Evolutionary conservation across 768 basidiomycete genomes (phyloP).

Genomic region (Phlebiopsis gigantea): DNA sequence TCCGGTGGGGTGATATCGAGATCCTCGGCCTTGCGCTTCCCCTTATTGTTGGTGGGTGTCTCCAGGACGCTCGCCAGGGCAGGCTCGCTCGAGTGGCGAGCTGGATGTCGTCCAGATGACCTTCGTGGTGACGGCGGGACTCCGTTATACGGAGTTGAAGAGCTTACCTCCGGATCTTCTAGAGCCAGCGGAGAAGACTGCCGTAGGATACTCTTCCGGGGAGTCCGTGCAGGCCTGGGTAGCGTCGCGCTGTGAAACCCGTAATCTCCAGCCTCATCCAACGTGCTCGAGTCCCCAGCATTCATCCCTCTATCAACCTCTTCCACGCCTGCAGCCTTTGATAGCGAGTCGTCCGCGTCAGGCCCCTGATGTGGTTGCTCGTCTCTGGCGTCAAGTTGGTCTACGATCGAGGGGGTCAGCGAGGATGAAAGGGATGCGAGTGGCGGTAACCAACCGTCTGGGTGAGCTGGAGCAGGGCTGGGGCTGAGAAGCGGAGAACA

Average conservation of each 20-base stretch:
- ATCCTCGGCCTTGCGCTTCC: constrained; percentile 74
- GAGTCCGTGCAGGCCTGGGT: constrained; percentile 18
- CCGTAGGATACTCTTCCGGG: constrained; percentile 20
- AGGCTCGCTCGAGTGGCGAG: constrained; percentile 23
- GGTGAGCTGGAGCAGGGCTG: constrained; percentile 9
- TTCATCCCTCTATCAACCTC: constrained; percentile 19
- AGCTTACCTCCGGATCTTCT: constrained; percentile 18
- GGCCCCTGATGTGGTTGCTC: not conserved
- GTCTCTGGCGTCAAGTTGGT: constrained; percentile 6
- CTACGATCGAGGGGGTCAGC: constrained; percentile 4
- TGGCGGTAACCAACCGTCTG: constrained; percentile 18
- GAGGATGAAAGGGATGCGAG: not conserved
- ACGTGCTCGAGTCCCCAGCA: constrained; percentile 15
- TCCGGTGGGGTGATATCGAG: constrained; percentile 67
- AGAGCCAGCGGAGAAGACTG: constrained; percentile 17
- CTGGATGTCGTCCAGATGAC: constrained; percentile 11
- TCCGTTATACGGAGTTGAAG: constrained; percentile 13
- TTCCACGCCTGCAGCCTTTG: constrained; percentile 10
- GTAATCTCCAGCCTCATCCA: constrained; percentile 8
- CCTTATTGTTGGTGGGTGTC: constrained; percentile 31
- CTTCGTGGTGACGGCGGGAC: constrained; percentile 7
- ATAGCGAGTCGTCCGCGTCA: constrained; percentile 7
- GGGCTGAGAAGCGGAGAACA: constrained; percentile 22
- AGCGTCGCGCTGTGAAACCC: constrained; percentile 6
- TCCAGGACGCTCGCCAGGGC: constrained; percentile 19